Evolutionary conservation across 768 basidiomycete genomes (phyloP).

Genomic region (Mycena olivaceomarginata): DNA sequence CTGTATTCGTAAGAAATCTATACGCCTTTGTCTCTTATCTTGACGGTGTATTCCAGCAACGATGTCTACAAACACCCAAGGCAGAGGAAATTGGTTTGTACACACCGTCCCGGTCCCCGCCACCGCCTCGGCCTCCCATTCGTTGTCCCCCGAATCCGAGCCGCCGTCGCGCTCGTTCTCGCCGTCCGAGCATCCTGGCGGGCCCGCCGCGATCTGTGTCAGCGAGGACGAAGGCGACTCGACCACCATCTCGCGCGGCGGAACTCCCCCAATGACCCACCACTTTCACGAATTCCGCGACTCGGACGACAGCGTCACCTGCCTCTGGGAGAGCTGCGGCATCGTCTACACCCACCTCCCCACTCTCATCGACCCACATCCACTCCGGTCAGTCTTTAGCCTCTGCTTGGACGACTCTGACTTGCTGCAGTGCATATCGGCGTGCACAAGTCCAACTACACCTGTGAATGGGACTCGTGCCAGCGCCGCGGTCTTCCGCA

Average conservation of each 20-base stretch:
- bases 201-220: conserved; percentile 1
- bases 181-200: neutral
- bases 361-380: conserved; percentile 87
- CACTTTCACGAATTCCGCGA: conserved; percentile 47
- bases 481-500: conserved; percentile 87
- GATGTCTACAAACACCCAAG: neutral
- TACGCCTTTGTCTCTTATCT: neutral
- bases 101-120: conserved; percentile 39
- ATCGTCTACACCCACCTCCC: conserved; percentile 83
- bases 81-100: conserved; percentile 34
- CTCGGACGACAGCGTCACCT: conserved; percentile 78
- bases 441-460: conserved; percentile 88
- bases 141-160: conserved; percentile 26
- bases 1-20: neutral
- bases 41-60: neutral
- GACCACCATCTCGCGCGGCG: conserved; percentile 18
- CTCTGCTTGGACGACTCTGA: conserved; percentile 12
- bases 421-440: conserved; percentile 82
- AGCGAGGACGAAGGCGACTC: conserved; percentile 38
- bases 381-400: conserved; percentile 76
- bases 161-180: conserved; percentile 30
- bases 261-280: conserved; percentile 36
- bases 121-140: conserved; percentile 15
- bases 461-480: conserved; percentile 94
- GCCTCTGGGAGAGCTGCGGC: conserved; percentile 91